Evolutionary conservation across 208 protist species (phyloP).

Genomic region (Novymonas esmeraldas): DNA sequence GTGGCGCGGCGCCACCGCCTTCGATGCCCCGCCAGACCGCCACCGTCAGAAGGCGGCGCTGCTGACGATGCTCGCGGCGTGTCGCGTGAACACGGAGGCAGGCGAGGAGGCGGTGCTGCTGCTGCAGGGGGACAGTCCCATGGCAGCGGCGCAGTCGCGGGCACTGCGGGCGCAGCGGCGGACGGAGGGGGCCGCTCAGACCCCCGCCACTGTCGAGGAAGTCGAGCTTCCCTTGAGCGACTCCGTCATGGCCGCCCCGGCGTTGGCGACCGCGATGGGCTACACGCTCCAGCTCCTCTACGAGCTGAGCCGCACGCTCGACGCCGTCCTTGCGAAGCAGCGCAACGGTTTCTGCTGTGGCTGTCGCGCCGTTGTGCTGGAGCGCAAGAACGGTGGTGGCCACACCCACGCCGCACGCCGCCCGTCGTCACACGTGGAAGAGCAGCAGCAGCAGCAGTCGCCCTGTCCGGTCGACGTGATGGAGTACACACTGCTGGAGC

Average conservation of each 20-base stretch:
- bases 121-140: conserved; percentile 7
- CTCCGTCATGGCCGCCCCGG: conserved; percentile 9
- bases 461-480: conserved; percentile 24
- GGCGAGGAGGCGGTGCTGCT: conserved; percentile 24
- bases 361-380: conserved; percentile 32
- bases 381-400: conserved; percentile 15
- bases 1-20: conserved; percentile 22
- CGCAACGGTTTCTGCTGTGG: conserved; percentile 28
- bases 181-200: not conserved
- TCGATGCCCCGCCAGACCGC: conserved; percentile 27
- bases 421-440: too few relatives aligned
- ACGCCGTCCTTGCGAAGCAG: conserved; percentile 28
- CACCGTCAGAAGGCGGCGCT: conserved; percentile 16
- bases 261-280: conserved; percentile 14
- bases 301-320: conserved; percentile 34
- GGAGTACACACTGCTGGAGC: conserved; percentile 45
- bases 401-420: not conserved
- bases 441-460: conserved; percentile 5
- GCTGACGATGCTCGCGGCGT: conserved; percentile 19
- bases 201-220: not conserved
- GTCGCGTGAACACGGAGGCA: conserved; percentile 11
- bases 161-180: not conserved
- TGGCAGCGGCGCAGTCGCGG: conserved; percentile 18
- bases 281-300: conserved; percentile 29
- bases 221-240: not conserved